Evolutionary conservation across 345 rosid species (phyloP).

Genomic region (Populus euphratica): DNA sequence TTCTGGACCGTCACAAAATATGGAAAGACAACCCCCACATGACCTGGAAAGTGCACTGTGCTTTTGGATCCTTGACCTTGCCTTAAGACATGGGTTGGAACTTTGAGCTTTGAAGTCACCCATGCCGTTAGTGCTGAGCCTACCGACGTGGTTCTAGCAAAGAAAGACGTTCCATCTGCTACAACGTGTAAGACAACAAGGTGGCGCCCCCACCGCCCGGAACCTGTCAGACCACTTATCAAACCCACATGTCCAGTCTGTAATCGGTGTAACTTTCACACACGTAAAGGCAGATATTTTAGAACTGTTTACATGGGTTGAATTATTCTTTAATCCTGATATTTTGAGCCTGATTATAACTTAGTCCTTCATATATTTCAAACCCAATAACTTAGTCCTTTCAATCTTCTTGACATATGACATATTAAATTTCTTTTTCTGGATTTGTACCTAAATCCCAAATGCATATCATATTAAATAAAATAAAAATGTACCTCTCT

Average conservation of each 20-base stretch:
- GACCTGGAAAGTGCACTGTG: no score
- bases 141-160: not conserved
- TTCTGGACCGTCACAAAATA: not conserved
- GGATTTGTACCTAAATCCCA: no score
- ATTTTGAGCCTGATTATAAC: no score
- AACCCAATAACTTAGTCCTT: no score
- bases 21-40: not conserved
- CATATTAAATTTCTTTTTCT: no score
- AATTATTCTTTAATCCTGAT: not conserved
- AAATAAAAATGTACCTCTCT: no score
- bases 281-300: not conserved
- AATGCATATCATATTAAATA: no score
- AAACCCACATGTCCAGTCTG: not conserved
- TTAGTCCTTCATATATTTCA: no score
- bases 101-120: not conserved
- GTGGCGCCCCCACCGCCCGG: no score
- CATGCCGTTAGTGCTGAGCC: not conserved
- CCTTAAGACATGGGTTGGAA: not conserved
- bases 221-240: no score
- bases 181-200: not conserved
- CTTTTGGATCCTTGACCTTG: no score
- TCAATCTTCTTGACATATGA: no score
- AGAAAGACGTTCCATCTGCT: not conserved
- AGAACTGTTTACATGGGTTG: not conserved
- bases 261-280: not conserved